Base-by-base conservation (phyloP, 495 filamentous ascomycete species). In the Aspergillus incahuasiensis region DNA sequence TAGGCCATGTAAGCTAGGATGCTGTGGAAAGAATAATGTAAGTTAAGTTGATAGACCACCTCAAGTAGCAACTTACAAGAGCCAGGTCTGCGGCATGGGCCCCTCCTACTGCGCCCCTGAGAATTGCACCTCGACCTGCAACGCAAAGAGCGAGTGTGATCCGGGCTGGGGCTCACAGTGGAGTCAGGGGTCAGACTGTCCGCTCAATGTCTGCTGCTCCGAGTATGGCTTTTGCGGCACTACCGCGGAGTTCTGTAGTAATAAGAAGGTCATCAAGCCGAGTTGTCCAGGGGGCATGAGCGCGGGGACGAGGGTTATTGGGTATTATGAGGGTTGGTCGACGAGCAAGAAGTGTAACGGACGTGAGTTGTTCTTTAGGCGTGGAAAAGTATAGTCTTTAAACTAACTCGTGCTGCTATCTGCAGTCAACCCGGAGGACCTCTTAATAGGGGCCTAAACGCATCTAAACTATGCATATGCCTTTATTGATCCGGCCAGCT, bases 401-500 rank as follows among this genome's bases (percentile, higher is more conserved):
- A 6, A 11, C 12, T 18, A 19, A 11, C 42, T n/a, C 22, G 19
- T 15, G 1, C 22, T 44, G 8, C 15, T 11, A 11, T 35, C 32
- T 5, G 25, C 32, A 35, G 32, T 48, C 6, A n/a, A 32, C 8
- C 46, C 46, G 25, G 46, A 48, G 46, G 19, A 48, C 15, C 1
- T 48, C 5, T 15, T 46, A 5, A 6, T 57, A 1, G 48, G 35
- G 7, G 43, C 42, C 11, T 65, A 58, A 44, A 80, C 73, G 6
- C 76, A 81, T 55, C 52, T 81, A 30, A 72, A 74, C 63, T 73
- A 58, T 51, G 46, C 46, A 7, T 48, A 34, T 48, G 46, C 46
- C 15, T 32, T 32, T n/a, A 66, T 82, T 49, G 64, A 80, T 48
- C 72, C 75, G 0, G 52, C 51, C 0, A 72, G 62, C 0, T 79